Evolutionary conservation across 805 yeast genomes (phyloP).

Genomic region (Monosporozyma yasuniensis): DNA sequence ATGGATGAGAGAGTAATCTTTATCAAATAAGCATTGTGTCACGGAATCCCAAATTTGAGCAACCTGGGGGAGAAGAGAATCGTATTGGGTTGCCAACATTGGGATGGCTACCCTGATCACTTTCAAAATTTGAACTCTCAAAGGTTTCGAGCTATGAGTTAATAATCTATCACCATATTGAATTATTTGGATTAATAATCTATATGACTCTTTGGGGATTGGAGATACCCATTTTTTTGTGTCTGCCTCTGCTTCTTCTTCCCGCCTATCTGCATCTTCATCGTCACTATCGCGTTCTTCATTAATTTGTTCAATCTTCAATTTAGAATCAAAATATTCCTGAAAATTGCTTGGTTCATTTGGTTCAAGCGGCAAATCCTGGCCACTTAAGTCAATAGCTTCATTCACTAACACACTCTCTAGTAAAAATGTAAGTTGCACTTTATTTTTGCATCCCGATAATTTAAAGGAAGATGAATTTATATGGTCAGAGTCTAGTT

Average conservation of each 20-base stretch:
- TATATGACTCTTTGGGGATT: constrained; percentile 53
- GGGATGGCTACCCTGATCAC: constrained; percentile 41
- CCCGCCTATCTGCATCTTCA: constrained; percentile 16
- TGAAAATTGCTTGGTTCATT: constrained; percentile 30
- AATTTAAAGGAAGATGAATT: constrained; percentile 35
- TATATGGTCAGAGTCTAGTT: constrained; percentile 11
- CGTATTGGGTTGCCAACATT: constrained; percentile 40
- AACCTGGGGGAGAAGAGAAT: constrained; percentile 25
- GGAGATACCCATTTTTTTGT: constrained; percentile 57
- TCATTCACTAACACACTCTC: constrained; percentile 30
- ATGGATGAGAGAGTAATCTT: constrained; percentile 19
- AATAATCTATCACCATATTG: constrained; percentile 61
- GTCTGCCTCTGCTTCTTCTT: constrained; percentile 12
- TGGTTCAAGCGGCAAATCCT: constrained; percentile 11
- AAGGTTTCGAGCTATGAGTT: constrained; percentile 52
- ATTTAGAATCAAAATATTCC: constrained; percentile 32
- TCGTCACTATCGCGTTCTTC: constrained; percentile 32
- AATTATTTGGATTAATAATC: constrained; percentile 49
- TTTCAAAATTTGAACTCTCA: constrained; percentile 49
- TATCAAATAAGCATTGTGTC: constrained; percentile 12
- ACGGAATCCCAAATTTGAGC: constrained; percentile 26
- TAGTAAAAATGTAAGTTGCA: constrained; percentile 38
- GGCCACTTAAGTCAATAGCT: constrained; percentile 9
- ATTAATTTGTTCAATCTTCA: constrained; percentile 7
- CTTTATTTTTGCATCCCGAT: constrained; percentile 48